These are phyloP conservation scores for Beta vulgaris DNA, from an alignment of 148 eudicot species.

Conservation along the genomic window DNA sequence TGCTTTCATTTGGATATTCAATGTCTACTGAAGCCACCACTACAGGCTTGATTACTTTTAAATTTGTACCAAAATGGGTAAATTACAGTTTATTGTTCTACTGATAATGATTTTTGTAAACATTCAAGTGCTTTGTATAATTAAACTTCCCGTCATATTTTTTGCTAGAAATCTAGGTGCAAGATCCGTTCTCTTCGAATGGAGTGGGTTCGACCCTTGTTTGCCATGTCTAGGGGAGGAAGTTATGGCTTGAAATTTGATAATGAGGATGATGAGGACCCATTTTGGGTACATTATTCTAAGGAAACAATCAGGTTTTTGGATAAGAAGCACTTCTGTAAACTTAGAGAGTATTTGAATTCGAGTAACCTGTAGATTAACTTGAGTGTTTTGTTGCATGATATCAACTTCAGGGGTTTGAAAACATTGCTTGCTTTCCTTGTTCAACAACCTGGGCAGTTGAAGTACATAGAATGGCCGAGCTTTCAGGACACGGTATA, in stretches of 20 bases:
- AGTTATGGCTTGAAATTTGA: slow-evolving; percentile 31
- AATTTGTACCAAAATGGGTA: slow-evolving; percentile 27
- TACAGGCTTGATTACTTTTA: slow-evolving; percentile 7
- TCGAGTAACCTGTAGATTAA: neutral
- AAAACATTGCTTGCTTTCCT: slow-evolving; percentile 41
- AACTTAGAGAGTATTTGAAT: neutral
- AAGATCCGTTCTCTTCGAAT: slow-evolving; percentile 9
- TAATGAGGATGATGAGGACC: slow-evolving; percentile 32
- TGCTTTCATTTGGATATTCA: slow-evolving; percentile 19
- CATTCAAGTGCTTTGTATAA: neutral
- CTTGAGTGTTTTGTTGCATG: neutral
- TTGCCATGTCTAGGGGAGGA: slow-evolving; percentile 36
- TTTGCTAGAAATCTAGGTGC: slow-evolving; percentile 24
- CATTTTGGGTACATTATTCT: slow-evolving; percentile 35
- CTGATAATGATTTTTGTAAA: neutral
- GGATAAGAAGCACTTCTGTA: neutral
- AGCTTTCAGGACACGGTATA: slow-evolving; percentile 71
- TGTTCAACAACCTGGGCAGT: slow-evolving; percentile 53
- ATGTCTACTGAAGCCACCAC: slow-evolving; percentile 8
- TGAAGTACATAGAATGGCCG: slow-evolving; percentile 84
- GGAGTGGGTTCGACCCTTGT: slow-evolving; percentile 9
- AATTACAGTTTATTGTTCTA: neutral
- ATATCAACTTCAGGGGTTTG: slow-evolving; percentile 35
- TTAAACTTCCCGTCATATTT: neutral
- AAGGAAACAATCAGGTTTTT: slow-evolving; percentile 40